Conservation (phyloP, 441 rosid genomes). For the Macaranga tanarius region DNA sequence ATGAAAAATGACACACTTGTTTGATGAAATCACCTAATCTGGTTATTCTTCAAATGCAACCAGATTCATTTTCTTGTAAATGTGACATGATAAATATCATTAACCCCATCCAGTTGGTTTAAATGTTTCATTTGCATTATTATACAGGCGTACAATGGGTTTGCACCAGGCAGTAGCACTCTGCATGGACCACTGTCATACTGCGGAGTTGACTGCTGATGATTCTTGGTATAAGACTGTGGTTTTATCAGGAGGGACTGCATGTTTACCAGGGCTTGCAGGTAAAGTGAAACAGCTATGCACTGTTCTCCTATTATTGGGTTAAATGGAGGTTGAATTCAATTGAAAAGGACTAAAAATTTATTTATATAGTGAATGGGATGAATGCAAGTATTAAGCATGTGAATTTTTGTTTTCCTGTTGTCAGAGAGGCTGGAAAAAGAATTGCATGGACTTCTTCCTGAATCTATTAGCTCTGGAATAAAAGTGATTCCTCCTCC, state of each 20-base stretch:
- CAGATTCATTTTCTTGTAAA: background rate
- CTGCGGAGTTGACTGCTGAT: constrained; percentile 57
- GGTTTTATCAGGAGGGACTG: constrained; percentile 75
- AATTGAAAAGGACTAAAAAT: background rate
- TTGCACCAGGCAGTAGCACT: constrained; percentile 88
- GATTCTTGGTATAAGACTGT: constrained; percentile 88
- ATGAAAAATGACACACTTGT: background rate
- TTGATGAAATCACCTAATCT: background rate
- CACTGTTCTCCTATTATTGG: background rate
- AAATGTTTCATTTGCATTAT: constrained; percentile 12
- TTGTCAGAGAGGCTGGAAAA: constrained; percentile 76
- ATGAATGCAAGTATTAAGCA: background rate
- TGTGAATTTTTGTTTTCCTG: constrained; percentile 15
- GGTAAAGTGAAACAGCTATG: constrained; percentile 32
- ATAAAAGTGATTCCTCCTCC: constrained; percentile 70
- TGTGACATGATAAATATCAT: background rate
- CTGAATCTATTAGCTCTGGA: constrained; percentile 53
- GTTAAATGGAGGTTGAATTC: background rate
- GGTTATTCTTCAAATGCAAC: background rate
- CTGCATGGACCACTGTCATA: constrained; percentile 89
- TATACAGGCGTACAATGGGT: constrained; percentile 74
- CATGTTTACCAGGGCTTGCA: constrained; percentile 83
- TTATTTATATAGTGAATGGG: background rate
- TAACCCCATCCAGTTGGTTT: background rate
- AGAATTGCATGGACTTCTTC: constrained; percentile 60